phyloP scores from a whole-genome alignment of 495 filamentous ascomycete species.

The Polyplosphaeria fusca region DNA sequence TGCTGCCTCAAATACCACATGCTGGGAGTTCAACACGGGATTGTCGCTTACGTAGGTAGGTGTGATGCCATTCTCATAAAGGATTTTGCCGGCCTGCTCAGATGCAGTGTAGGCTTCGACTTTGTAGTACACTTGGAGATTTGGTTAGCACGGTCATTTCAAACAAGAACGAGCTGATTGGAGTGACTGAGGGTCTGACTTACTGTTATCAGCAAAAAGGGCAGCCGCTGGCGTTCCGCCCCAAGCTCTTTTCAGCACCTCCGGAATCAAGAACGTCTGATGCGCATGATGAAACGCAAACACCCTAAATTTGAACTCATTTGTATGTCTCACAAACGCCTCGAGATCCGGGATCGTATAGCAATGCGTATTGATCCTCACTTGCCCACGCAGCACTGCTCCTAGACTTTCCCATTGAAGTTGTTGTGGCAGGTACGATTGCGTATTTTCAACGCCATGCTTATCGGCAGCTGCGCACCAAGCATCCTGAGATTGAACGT shows the following conservation, averaged over 20 bases:
- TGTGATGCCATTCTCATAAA: slow-evolving; percentile 57
- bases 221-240: slow-evolving; percentile 34
- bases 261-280: slow-evolving; percentile 58
- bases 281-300: slow-evolving; percentile 65
- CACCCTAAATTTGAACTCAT: slow-evolving; percentile 62
- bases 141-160: neutral
- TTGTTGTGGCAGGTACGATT: slow-evolving; percentile 49
- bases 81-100: slow-evolving; percentile 58
- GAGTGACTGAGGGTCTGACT: no score
- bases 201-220: slow-evolving; percentile 55
- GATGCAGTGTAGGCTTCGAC: slow-evolving; percentile 58
- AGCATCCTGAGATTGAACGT: slow-evolving; percentile 54
- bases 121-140: slow-evolving; percentile 56
- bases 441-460: slow-evolving; percentile 33
- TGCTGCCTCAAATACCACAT: slow-evolving; percentile 55
- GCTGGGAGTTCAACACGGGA: slow-evolving; percentile 43
- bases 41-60: slow-evolving; percentile 45
- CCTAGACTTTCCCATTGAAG: slow-evolving; percentile 56
- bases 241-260: slow-evolving; percentile 48
- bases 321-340: slow-evolving; percentile 58
- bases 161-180: neutral
- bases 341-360: slow-evolving; percentile 65
- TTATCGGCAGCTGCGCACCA: slow-evolving; percentile 55
- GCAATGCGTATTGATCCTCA: slow-evolving; percentile 63
- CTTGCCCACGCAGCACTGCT: slow-evolving; percentile 58